Conservation (phyloP, 176 grass and related monocot species). For the Carex scoparia region DNA sequence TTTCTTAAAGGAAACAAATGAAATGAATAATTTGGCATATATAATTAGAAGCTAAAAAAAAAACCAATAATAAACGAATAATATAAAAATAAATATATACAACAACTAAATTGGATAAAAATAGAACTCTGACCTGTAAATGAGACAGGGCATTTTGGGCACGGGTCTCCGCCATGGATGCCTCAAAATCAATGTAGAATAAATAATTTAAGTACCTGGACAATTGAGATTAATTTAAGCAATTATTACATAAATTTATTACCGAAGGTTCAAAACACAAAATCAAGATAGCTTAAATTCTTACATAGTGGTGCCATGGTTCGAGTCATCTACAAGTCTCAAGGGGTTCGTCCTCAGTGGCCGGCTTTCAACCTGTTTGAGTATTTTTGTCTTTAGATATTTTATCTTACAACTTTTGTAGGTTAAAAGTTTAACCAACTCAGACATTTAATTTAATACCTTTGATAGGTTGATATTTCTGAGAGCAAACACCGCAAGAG, state of each 20-base stretch:
- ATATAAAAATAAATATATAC: background rate
- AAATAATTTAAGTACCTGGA: conserved; percentile 60
- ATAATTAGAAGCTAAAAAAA: background rate
- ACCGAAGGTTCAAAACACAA: background rate
- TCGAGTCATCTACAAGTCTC: conserved; percentile 43
- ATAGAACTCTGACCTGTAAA: conserved; percentile 33
- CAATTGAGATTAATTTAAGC: background rate
- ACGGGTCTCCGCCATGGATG: conserved; percentile 47
- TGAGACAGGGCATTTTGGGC: conserved; percentile 52
- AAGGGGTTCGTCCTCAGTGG: conserved; percentile 44
- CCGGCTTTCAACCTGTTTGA: conserved; percentile 50
- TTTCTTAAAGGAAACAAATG: background rate
- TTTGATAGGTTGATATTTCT: conserved; percentile 50
- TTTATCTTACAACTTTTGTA: background rate
- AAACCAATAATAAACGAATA: background rate
- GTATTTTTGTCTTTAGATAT: background rate
- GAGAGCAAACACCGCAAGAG: conserved; percentile 46
- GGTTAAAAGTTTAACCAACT: conserved; percentile 1
- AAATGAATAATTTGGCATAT: background rate
- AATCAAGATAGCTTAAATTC: background rate
- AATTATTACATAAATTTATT: background rate
- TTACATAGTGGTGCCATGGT: conserved; percentile 41
- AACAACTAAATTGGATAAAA: background rate
- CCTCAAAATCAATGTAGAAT: conserved; percentile 61
- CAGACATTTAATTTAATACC: conserved; percentile 27